Conservation (phyloP, 768 basidiomycete species). For the Suillus subalutaceus region DNA sequence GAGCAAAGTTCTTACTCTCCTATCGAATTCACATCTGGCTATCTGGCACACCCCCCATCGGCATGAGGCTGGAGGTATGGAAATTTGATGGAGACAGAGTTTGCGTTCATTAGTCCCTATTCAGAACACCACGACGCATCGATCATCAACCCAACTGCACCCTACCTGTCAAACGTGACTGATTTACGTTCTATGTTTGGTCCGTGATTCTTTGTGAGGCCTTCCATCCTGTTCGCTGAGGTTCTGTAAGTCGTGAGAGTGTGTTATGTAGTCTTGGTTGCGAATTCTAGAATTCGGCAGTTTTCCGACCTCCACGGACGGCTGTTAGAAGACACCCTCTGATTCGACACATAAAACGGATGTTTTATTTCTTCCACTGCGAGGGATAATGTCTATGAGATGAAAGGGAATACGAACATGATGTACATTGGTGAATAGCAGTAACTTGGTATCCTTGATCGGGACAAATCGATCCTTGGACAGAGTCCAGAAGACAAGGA, state of each 20-base stretch:
- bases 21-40: background rate
- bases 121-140: conserved; percentile 1
- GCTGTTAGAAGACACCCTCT: background rate
- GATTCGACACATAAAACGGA: background rate
- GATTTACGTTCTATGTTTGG: background rate
- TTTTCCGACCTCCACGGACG: background rate
- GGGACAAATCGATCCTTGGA: background rate
- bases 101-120: background rate
- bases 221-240: conserved; percentile 2
- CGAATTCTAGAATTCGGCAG: background rate
- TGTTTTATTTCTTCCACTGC: conserved; percentile 1
- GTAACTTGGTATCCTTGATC: conserved; percentile 4
- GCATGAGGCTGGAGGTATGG: background rate
- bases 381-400: background rate
- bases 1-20: background rate
- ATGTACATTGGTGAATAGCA: background rate
- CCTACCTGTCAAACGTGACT: conserved; percentile 2
- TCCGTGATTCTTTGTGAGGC: background rate
- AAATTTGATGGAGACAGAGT: background rate
- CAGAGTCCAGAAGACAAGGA: background rate
- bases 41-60: background rate
- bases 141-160: background rate
- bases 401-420: background rate
- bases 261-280: conserved; percentile 1
- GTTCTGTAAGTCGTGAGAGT: conserved; percentile 2